Base-by-base conservation (phyloP, 306 rosid species). In the Quercus parvula region DNA sequence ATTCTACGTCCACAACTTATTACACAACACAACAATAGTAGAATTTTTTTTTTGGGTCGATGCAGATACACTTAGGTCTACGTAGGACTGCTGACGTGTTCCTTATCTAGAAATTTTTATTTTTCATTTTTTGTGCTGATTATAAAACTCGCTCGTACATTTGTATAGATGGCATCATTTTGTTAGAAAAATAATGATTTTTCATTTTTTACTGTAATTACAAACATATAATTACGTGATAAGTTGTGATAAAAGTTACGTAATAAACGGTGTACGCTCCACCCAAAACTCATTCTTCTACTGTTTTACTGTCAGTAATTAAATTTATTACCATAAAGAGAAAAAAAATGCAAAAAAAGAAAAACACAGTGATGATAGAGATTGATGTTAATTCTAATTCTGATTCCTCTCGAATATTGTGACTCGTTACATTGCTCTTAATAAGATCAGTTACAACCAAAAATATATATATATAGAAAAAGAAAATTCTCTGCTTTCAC, bases 71-170 rank as follows among this genome's bases (percentile, higher is more conserved):
- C 41, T 35, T 35, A 35, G 2, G 0, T 5, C 8, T 1, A 35
- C 7, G 5, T 7, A 33, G 33, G 33, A 30, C 5, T 0, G 1
- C 1, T 31, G 5, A 31, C 5, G 1, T 35, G 2, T 0, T 0
- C 2, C 0, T 35, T 33, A 33, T 33, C 0, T 1, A 33, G 0
- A 5, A 35, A 35, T 31, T 4, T 35, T 35, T 35, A 35, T 35
- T 35, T 35, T 5, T 33, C 5, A 33, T 33, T 1, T 0, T 1
- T 31, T 31, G 5, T 31, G 1, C 38, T 35, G 0, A 1, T 35
- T 35, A 35, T 0, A 1, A 35, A 35, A 35, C 2, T 1, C 0
- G 6, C 9, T 0, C 0, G 0, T 6, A 6, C 0, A 6, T 35
- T 35, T 6, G 0, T 0, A 35, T 35, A 35, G 0, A 35, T 31